phyloP scores from a whole-genome alignment of 306 rosid genomes.

The Gynostemma pentaphyllum region DNA sequence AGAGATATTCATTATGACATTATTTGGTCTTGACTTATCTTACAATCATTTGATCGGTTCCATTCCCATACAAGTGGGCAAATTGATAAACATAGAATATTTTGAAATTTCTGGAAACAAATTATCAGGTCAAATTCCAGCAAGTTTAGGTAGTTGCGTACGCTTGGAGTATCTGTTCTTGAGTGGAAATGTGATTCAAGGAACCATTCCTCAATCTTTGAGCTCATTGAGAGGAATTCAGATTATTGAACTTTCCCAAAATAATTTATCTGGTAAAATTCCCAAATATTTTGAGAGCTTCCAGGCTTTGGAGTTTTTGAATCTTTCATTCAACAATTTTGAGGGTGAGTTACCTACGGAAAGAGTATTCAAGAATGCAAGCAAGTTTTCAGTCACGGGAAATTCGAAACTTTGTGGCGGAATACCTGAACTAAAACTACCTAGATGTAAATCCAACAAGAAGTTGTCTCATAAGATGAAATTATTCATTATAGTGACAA shows the following conservation, averaged over 20 bases:
- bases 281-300: conserved; percentile 10
- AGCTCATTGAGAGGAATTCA: neutral
- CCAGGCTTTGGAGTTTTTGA: neutral
- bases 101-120: neutral
- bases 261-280: conserved; percentile 1
- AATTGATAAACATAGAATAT: neutral
- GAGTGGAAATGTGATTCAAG: neutral
- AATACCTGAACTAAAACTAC: neutral
- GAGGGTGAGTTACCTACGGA: conserved; percentile 18
- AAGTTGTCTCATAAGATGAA: neutral
- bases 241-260: neutral
- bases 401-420: conserved; percentile 29
- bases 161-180: neutral
- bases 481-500: neutral
- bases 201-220: neutral
- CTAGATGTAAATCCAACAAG: neutral
- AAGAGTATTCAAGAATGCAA: conserved; percentile 21
- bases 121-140: neutral
- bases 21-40: neutral
- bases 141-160: neutral
- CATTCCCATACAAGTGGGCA: conserved; percentile 6
- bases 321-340: conserved; percentile 22
- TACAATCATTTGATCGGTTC: conserved; percentile 9
- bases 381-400: conserved; percentile 9
- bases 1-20: neutral